These are phyloP conservation scores for Ormosia emarginata DNA, from an alignment of 306 rosid species.

Conservation along the genomic window DNA sequence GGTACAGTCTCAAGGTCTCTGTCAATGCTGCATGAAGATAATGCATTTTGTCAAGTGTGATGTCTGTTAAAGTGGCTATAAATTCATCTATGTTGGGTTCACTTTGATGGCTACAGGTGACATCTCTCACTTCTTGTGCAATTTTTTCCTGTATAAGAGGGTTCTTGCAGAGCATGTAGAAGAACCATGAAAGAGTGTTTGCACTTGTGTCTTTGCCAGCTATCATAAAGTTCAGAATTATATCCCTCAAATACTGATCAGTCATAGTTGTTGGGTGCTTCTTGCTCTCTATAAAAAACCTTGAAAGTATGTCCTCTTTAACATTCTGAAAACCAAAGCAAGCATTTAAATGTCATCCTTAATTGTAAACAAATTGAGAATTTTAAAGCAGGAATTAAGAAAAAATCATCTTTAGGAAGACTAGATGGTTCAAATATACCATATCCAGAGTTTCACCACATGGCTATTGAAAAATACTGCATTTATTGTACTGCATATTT, in stretches of 20 bases:
- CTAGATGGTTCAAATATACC: not conserved
- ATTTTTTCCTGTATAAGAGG: conserved; percentile 67
- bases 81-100: conserved; percentile 41
- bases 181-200: conserved; percentile 74
- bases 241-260: conserved; percentile 63
- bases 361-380: not conserved
- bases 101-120: conserved; percentile 28
- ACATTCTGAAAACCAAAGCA: conserved; percentile 33
- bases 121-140: conserved; percentile 57
- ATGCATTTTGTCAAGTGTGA: conserved; percentile 62
- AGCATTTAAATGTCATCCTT: not conserved
- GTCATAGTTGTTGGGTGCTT: conserved; percentile 51
- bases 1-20: conserved; percentile 79
- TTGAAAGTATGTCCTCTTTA: conserved; percentile 75
- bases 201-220: conserved; percentile 83
- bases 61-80: conserved; percentile 45
- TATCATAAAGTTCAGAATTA: conserved; percentile 62
- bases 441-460: not conserved
- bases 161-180: conserved; percentile 75
- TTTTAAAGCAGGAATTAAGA: not conserved
- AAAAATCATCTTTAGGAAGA: not conserved
- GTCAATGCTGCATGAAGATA: conserved; percentile 80
- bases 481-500: not conserved
- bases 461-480: not conserved
- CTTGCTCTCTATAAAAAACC: conserved; percentile 69